Evolutionary conservation across 495 filamentous ascomycete genomes (phyloP).

Genomic region (Penicillium cataractarum): DNA sequence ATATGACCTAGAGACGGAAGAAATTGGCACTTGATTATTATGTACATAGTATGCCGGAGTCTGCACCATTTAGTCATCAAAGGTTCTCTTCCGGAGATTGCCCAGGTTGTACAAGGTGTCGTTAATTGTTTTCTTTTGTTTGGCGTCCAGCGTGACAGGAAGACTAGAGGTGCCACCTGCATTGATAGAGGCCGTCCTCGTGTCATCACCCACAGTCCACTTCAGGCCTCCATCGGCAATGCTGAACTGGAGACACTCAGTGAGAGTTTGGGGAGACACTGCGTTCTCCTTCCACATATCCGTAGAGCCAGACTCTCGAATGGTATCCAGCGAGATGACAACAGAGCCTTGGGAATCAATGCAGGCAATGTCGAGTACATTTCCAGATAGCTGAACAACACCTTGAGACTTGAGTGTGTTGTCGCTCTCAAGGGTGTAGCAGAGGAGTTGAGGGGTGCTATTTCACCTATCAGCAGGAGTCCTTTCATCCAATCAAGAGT

Average conservation of each 20-base stretch:
- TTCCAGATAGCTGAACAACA: constrained; percentile 58
- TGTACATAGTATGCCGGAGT: background rate
- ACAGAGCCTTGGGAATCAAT: constrained; percentile 42
- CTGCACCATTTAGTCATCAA: constrained; percentile 28
- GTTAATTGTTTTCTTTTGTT: constrained; percentile 38
- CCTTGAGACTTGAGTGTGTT: constrained; percentile 47
- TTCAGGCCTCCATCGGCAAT: constrained; percentile 19
- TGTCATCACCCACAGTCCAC: constrained; percentile 30
- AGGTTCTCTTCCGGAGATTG: constrained; percentile 70
- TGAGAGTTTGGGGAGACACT: constrained; percentile 23
- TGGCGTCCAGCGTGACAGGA: constrained; percentile 33
- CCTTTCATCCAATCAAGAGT: background rate
- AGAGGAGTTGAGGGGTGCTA: constrained; percentile 65
- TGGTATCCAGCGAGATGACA: constrained; percentile 59
- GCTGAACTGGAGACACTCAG: constrained; percentile 35
- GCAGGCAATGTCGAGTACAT: constrained; percentile 60
- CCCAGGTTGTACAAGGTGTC: constrained; percentile 70
- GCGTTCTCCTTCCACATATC: constrained; percentile 35
- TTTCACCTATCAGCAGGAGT: constrained; percentile 17
- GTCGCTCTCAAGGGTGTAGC: constrained; percentile 51
- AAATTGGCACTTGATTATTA: background rate
- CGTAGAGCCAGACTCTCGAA: constrained; percentile 46
- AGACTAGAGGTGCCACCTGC: constrained; percentile 39
- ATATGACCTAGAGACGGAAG: no score
- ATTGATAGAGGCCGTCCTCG: constrained; percentile 34